phyloP scores from a whole-genome alignment of 495 filamentous ascomycete genomes.

The Annulohypoxylon stygium region DNA sequence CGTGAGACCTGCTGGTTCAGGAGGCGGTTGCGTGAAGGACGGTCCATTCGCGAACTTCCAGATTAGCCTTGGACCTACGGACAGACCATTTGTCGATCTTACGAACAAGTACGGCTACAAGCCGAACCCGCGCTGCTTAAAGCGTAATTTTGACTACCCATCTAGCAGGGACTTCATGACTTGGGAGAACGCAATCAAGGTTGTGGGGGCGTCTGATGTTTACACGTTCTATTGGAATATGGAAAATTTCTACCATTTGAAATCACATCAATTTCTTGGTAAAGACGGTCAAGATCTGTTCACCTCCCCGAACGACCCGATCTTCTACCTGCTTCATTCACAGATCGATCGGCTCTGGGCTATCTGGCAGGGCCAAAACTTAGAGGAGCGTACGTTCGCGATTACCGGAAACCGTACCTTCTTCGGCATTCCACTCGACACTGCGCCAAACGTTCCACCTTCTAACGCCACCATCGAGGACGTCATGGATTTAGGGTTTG shows the following conservation, averaged over 20 bases:
- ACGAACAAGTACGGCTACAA: slow-evolving; percentile 30
- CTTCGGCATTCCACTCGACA: slow-evolving; percentile 38
- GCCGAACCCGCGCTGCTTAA: slow-evolving; percentile 71
- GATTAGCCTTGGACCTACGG: slow-evolving; percentile 35
- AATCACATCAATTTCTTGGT: slow-evolving; percentile 43
- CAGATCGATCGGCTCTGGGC: slow-evolving; percentile 73
- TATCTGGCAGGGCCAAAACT: slow-evolving; percentile 69
- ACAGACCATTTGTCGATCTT: slow-evolving; percentile 56
- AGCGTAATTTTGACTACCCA: slow-evolving; percentile 67
- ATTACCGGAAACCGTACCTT: slow-evolving; percentile 40
- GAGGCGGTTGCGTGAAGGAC: slow-evolving; percentile 71
- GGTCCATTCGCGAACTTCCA: slow-evolving; percentile 64
- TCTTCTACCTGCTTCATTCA: slow-evolving; percentile 73
- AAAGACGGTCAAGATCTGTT: slow-evolving; percentile 60
- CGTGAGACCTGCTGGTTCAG: slow-evolving; percentile 61
- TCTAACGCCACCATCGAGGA: slow-evolving; percentile 45
- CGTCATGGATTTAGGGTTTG: slow-evolving; percentile 37
- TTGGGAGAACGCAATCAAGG: slow-evolving; percentile 22
- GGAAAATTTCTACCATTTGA: slow-evolving; percentile 21
- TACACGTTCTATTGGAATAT: slow-evolving; percentile 35
- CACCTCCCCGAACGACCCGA: slow-evolving; percentile 69
- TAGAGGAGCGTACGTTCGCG: slow-evolving; percentile 25
- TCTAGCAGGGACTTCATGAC: slow-evolving; percentile 27
- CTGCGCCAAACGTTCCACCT: slow-evolving; percentile 33
- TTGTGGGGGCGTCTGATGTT: slow-evolving; percentile 31